Percentiles rank a stretch among this genome's conserved stretches.
Evolutionary conservation across 768 basidiomycete genomes (phyloP).

Genomic region (Podaxis rugospora): DNA sequence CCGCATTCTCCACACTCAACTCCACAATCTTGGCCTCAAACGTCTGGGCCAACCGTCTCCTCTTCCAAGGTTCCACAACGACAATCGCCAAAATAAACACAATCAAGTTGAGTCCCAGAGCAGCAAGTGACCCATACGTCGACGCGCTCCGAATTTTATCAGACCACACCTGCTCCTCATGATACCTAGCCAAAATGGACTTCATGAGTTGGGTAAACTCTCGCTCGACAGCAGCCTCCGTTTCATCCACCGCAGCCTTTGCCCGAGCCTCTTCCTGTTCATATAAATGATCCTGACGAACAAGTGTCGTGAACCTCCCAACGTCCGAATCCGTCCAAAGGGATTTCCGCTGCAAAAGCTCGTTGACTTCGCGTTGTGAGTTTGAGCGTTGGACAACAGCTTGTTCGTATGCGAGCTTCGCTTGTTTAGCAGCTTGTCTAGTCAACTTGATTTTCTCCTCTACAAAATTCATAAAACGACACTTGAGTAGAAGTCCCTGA

Average conservation of each 20-base stretch:
- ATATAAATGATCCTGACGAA: slow-evolving; percentile 83
- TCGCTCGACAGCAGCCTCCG: slow-evolving; percentile 79
- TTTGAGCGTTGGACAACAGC: slow-evolving; percentile 78
- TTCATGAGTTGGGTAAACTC: slow-evolving; percentile 88
- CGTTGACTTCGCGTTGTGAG: slow-evolving; percentile 94
- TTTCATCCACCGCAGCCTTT: slow-evolving; percentile 60
- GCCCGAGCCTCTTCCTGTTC: slow-evolving; percentile 75
- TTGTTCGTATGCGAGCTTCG: slow-evolving; percentile 72
- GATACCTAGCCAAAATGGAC: slow-evolving; percentile 85
- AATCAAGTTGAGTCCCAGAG: slow-evolving; percentile 80
- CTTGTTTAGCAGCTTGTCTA: slow-evolving; percentile 60
- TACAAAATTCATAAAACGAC: slow-evolving; percentile 25
- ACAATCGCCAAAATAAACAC: slow-evolving; percentile 90
- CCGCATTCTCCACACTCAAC: slow-evolving; percentile 51
- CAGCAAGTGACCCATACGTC: slow-evolving; percentile 88
- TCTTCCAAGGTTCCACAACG: slow-evolving; percentile 96
- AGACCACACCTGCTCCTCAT: slow-evolving; percentile 99
- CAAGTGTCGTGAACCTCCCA: slow-evolving; percentile 80
- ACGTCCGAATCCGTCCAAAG: slow-evolving; percentile 92
- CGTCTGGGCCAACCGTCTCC: slow-evolving; percentile 77
- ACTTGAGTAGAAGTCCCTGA: not conserved
- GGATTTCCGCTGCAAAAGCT: slow-evolving; percentile 90
- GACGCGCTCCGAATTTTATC: slow-evolving; percentile 97
- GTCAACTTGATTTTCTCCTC: slow-evolving; percentile 70
- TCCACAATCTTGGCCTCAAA: slow-evolving; percentile 83